These are phyloP conservation scores for Fagopyrum esculentum DNA, from an alignment of 148 eudicot genomes.

Conservation along the genomic window DNA sequence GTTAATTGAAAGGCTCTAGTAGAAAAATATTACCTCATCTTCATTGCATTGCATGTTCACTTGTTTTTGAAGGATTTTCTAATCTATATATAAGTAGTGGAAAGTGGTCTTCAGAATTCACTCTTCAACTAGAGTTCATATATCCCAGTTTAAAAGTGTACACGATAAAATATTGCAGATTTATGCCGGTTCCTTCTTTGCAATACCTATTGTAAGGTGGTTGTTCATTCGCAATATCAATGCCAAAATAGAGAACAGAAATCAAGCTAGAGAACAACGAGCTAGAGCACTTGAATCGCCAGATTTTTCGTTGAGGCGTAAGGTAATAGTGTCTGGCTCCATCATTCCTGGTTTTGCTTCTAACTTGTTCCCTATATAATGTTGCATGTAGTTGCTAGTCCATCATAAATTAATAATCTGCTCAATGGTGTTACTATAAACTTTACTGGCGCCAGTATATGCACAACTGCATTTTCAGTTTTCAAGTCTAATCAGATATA, in stretches of 20 bases:
- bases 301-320: constrained; percentile 68
- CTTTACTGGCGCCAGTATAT: neutral
- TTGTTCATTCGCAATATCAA: constrained; percentile 48
- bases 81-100: neutral
- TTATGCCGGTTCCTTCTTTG: constrained; percentile 95
- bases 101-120: neutral
- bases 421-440: neutral
- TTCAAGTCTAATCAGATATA: too few species aligned
- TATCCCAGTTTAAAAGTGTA: neutral
- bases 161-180: constrained; percentile 42
- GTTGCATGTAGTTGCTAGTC: neutral
- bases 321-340: constrained; percentile 38
- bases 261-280: constrained; percentile 53
- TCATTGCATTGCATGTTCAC: neutral
- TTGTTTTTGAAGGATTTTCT: neutral
- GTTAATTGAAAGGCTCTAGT: neutral
- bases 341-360: neutral
- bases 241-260: constrained; percentile 61
- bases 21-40: neutral
- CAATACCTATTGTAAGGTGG: constrained; percentile 90
- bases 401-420: neutral
- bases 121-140: neutral
- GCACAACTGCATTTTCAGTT: too few species aligned
- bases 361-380: neutral
- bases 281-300: constrained; percentile 73